phyloP scores from a whole-genome alignment of 106 monocot species.

The Posidonia australis region DNA sequence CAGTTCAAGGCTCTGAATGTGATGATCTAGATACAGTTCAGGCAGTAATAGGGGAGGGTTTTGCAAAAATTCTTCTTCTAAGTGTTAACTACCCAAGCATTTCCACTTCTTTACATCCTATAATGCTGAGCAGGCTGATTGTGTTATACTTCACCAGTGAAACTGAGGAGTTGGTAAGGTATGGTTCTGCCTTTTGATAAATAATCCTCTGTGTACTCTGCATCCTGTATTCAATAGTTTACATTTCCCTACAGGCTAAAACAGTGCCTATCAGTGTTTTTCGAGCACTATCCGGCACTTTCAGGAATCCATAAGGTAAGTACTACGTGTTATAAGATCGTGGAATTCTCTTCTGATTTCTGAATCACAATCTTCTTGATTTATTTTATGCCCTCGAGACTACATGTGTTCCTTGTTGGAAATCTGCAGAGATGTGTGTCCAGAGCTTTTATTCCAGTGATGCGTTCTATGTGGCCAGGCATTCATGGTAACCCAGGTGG shows the following conservation, averaged over 20 bases:
- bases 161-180: constrained; percentile 58
- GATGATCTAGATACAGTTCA: constrained; percentile 51
- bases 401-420: neutral
- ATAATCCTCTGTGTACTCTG: neutral
- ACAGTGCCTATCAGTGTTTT: constrained; percentile 93
- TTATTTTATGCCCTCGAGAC: neutral
- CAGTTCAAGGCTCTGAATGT: constrained; percentile 13
- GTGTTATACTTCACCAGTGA: constrained; percentile 59
- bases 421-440: constrained; percentile 59
- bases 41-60: constrained; percentile 69
- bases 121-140: constrained; percentile 55
- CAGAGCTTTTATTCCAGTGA: constrained; percentile 63
- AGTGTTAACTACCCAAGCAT: constrained; percentile 53
- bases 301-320: constrained; percentile 58
- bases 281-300: constrained; percentile 81
- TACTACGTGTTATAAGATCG: neutral
- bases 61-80: constrained; percentile 87
- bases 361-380: neutral
- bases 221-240: neutral
- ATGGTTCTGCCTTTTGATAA: neutral
- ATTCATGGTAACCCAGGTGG: constrained; percentile 69
- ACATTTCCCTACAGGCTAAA: constrained; percentile 42
- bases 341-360: neutral
- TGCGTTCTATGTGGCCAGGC: constrained; percentile 87
- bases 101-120: constrained; percentile 31